Evolutionary conservation across 495 filamentous ascomycete genomes (phyloP).

Genomic region (Cairneyella variabilis): DNA sequence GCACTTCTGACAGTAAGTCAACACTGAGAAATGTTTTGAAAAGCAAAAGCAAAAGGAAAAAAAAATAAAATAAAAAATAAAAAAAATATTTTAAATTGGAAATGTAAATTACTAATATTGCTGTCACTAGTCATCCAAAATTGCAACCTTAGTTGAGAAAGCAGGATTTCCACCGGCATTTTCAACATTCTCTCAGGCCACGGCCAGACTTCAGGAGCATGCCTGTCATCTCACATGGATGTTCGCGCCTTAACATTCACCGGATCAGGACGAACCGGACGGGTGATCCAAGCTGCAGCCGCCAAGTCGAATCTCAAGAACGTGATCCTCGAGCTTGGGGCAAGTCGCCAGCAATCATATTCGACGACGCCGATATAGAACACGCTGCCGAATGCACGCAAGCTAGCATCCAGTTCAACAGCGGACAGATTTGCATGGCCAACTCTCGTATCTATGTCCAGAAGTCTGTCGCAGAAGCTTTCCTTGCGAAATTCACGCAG

Average conservation of each 20-base stretch:
- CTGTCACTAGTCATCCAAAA: too few relatives aligned
- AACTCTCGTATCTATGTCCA: conserved; percentile 83
- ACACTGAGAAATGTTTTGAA: too few relatives aligned
- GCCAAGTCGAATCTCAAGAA: conserved; percentile 87
- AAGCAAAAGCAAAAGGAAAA: too few relatives aligned
- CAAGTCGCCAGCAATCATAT: conserved; percentile 83
- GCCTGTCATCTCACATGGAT: conserved; percentile 74
- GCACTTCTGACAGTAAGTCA: too few relatives aligned
- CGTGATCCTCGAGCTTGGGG: conserved; percentile 91
- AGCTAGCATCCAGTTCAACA: conserved; percentile 38
- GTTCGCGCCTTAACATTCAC: conserved; percentile 92
- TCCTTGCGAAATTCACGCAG: conserved; percentile 60
- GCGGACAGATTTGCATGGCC: conserved; percentile 82
- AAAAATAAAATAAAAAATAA: too few relatives aligned
- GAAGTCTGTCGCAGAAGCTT: conserved; percentile 69
- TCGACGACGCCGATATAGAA: conserved; percentile 81
- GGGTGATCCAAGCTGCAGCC: conserved; percentile 68
- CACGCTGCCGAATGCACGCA: conserved; percentile 51
- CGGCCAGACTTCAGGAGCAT: conserved; percentile 40
- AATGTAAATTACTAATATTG: too few relatives aligned
- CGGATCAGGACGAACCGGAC: conserved; percentile 74
- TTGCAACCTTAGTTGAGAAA: conserved; percentile 46
- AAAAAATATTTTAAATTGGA: too few relatives aligned
- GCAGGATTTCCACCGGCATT: conserved; percentile 62
- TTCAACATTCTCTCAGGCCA: conserved; percentile 50